Conservation (phyloP, 2,329 filamentous ascomycete genomes). For the Colletotrichum sp. region DNA sequence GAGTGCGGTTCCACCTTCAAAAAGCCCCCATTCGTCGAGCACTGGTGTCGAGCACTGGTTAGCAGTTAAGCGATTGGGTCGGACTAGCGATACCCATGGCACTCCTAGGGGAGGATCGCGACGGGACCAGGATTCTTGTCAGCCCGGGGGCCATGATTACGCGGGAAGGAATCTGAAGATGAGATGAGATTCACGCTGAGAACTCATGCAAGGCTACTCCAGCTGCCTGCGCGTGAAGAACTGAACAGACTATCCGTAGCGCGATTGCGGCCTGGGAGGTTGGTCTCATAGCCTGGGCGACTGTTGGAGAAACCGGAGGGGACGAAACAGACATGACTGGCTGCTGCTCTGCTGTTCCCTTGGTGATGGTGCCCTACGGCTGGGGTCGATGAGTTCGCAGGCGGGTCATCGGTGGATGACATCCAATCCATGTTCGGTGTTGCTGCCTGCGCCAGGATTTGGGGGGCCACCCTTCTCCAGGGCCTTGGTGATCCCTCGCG, state of each 20-base stretch:
- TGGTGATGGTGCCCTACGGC: constrained; percentile 4
- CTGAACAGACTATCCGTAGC: not conserved
- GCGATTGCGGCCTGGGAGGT: not conserved
- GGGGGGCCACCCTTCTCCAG: not conserved
- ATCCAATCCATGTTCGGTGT: constrained; percentile 17
- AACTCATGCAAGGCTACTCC: constrained; percentile 13
- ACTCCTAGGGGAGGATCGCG: not conserved
- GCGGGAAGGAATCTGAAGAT: not conserved
- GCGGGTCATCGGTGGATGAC: constrained; percentile 8
- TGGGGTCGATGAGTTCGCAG: not conserved
- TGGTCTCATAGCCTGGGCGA: not conserved
- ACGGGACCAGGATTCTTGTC: not conserved
- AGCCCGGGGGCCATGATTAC: not conserved
- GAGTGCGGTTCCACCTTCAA: not conserved
- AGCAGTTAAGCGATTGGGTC: not conserved
- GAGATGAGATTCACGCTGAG: constrained; percentile 16
- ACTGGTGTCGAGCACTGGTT: not conserved
- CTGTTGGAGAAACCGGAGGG: not conserved
- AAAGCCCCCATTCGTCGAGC: not conserved
- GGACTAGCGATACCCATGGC: not conserved
- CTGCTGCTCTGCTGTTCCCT: not conserved
- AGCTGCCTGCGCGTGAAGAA: constrained; percentile 12
- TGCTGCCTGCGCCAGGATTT: constrained; percentile 12
- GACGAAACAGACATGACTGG: not conserved
- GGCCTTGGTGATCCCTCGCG: constrained; percentile 5